Evolutionary conservation across 129 eudicot species (phyloP).

Genomic region (Scalesia atractyloides): DNA sequence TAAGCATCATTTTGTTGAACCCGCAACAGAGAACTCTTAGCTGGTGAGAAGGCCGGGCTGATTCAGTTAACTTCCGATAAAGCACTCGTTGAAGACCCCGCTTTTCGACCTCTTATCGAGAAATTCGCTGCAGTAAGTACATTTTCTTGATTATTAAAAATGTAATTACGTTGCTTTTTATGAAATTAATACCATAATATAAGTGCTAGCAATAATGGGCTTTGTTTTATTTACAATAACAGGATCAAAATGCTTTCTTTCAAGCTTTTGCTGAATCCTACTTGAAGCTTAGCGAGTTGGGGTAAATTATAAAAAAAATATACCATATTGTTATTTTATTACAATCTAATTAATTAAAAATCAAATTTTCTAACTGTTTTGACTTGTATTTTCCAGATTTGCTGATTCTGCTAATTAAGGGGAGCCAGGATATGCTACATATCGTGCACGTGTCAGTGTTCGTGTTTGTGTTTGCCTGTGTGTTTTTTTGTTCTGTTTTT

Average conservation of each 20-base stretch:
- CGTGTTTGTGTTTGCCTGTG: not conserved
- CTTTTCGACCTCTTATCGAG: conserved; percentile 80
- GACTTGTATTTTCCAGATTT: conserved; percentile 45
- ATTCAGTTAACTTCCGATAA: conserved; percentile 86
- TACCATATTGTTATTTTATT: not conserved
- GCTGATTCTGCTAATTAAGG: conserved; percentile 39
- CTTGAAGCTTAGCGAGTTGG: conserved; percentile 85
- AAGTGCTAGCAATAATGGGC: not conserved
- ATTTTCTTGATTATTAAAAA: not conserved
- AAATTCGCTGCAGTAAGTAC: conserved; percentile 75
- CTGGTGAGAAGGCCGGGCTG: conserved; percentile 89
- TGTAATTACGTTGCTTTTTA: not conserved
- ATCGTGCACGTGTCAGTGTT: not conserved
- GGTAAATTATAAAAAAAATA: conserved; percentile 43
- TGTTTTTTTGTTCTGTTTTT: not conserved
- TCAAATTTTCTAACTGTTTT: not conserved
- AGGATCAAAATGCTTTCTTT: conserved; percentile 96
- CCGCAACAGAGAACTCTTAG: conserved; percentile 66
- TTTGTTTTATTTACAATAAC: not conserved
- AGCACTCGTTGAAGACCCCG: conserved; percentile 74
- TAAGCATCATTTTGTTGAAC: not conserved
- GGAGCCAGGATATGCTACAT: conserved; percentile 1
- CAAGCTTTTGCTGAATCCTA: conserved; percentile 84
- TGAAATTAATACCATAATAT: not conserved
- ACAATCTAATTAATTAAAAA: not conserved